Evolutionary conservation across 345 rosid species (phyloP).

Genomic region (Citrus mangshanensis): DNA sequence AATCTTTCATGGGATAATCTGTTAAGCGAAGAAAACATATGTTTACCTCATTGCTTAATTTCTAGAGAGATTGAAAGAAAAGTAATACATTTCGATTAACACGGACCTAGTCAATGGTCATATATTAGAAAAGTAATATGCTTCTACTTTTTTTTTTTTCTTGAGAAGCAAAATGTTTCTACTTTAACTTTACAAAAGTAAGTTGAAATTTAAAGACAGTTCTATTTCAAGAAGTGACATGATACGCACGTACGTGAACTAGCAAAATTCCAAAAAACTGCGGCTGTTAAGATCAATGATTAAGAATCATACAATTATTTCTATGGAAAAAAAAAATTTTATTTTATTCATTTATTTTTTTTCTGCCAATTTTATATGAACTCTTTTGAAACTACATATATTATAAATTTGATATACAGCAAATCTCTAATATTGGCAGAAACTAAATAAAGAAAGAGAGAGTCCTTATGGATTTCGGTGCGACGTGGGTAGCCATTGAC

Average conservation of each 20-base stretch:
- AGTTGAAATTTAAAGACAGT: neutral
- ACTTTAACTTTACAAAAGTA: slow-evolving; percentile 3
- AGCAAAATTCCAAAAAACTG: neutral
- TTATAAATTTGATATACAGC: neutral
- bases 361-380: neutral
- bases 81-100: neutral
- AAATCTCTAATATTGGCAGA: neutral
- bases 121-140: neutral
- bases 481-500: slow-evolving; percentile 4
- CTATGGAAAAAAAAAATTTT: no score
- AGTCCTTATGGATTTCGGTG: neutral
- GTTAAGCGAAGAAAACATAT: neutral
- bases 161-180: neutral
- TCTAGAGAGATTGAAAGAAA: neutral
- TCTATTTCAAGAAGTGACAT: neutral
- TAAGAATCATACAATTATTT: neutral
- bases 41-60: neutral
- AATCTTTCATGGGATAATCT: neutral
- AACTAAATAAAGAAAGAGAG: neutral
- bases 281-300: neutral
- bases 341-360: neutral
- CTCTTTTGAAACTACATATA: neutral
- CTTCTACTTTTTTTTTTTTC: neutral
- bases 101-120: neutral
- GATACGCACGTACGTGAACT: neutral